phyloP scores from a whole-genome alignment of 495 filamentous ascomycete species.

The Aspergillus indologenus region DNA sequence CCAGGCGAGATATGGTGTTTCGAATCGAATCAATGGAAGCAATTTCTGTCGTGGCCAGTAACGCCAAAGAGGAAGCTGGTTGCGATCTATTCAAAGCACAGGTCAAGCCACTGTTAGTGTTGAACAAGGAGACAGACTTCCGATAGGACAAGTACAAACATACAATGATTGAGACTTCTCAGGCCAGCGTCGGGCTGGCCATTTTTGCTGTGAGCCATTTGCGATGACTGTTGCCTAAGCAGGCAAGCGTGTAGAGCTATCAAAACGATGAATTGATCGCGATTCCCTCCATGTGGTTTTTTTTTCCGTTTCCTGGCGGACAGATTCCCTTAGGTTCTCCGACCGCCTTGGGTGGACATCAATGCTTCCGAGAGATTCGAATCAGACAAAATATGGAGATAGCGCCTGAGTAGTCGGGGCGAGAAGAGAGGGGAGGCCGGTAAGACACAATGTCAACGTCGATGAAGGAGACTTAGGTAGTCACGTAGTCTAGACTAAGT shows the following conservation, averaged over 20 bases:
- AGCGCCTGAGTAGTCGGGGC: no score
- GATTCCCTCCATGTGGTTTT: constrained; percentile 22
- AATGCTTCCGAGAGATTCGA: not conserved
- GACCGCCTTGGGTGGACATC: not conserved
- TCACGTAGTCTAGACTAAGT: no score
- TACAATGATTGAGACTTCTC: constrained; percentile 74
- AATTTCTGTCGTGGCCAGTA: constrained; percentile 76
- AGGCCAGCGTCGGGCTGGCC: constrained; percentile 66
- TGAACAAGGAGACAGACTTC: not conserved
- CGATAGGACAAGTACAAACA: constrained; percentile 19
- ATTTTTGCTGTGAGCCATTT: constrained; percentile 34
- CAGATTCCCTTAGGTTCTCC: not conserved
- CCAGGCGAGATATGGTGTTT: constrained; percentile 89
- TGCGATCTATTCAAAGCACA: constrained; percentile 59
- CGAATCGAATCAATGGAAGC: constrained; percentile 86
- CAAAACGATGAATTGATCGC: constrained; percentile 12
- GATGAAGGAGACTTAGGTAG: no score
- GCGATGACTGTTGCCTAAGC: constrained; percentile 10
- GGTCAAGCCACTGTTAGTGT: constrained; percentile 9
- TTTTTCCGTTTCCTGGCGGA: not conserved
- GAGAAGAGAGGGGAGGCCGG: no score
- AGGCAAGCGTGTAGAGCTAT: constrained; percentile 23
- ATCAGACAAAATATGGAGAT: not conserved
- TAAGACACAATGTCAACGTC: no score
- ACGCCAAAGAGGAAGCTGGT: constrained; percentile 81